Base-by-base conservation (phyloP, 108 stramenopile genomes). In the Nitzschia sp. region DNA sequence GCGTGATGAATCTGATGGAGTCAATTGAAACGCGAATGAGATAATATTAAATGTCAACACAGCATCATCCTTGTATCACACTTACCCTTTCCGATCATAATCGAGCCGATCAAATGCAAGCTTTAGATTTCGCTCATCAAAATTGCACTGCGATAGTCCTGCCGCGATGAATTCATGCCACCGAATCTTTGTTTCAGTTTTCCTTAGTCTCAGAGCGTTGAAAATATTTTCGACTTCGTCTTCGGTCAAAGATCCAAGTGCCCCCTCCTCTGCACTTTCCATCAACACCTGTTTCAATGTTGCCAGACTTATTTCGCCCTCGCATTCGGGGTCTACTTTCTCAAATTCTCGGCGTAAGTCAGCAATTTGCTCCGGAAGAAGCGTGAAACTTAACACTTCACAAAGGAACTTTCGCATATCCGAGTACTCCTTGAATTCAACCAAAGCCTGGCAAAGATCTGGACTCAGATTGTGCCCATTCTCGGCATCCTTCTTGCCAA, bases 131-230 rank as follows among this genome's bases (percentile, higher is more conserved):
- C 93, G 78, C 35, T 94, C 90, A 58, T 94, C 93, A 31, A 86
- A 75, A 50, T 85, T 72, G 45, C 86, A 85, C 68, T 89, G 88
- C 21, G 84, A 85, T 13, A 94, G 73, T n/a, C 87, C 88, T 56
- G 88, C 90, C 4, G 93, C 86, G 30, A 94, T 87, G 53, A 94
- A 94, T 50, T 94, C 88, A 62, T 91, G 93, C 86, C 88, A 94
- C 22, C 83, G 84, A 77, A 94, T 90, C 19, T 80, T 87, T 34
- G 79, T 65, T 60, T 86, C 82, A 25, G 58, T 74, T 53, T 85
- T 84, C 26, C 78, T 57, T 0, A 87, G 67, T 13, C 80, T 66
- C 71, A 93, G 72, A 0, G 88, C 79, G 56, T 93, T 72, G 63
- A 93, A 93, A 48, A 93, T 78, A 57, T 77, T 75, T 47, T 85